These are phyloP conservation scores for Betula pendula DNA, from an alignment of 306 rosid genomes.

Conservation along the genomic window DNA sequence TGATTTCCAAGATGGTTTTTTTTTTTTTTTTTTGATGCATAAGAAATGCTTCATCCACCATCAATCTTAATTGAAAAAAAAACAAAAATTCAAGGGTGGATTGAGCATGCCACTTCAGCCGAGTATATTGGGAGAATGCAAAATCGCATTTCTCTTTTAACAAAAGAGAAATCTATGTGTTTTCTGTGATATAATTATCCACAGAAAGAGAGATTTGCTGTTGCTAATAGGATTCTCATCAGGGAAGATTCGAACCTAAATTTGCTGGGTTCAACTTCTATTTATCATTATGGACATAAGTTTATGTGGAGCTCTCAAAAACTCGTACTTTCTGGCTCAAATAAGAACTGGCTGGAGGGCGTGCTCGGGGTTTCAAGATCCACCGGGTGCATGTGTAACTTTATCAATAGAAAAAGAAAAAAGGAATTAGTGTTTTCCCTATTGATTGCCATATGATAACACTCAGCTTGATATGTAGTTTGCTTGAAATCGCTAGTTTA, in stretches of 20 bases:
- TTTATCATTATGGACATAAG: background rate
- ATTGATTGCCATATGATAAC: background rate
- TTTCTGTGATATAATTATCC: background rate
- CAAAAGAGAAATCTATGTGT: too few relatives aligned
- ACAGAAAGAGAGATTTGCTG: background rate
- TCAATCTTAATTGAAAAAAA: too few relatives aligned
- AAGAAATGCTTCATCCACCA: too few relatives aligned
- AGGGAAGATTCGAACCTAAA: background rate
- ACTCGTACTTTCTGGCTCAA: background rate
- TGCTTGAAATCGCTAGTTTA: slow-evolving; percentile 1
- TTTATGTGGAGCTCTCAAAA: background rate
- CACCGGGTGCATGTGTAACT: background rate
- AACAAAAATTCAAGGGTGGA: too few relatives aligned
- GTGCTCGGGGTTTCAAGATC: background rate
- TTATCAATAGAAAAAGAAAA: background rate
- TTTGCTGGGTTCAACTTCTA: background rate
- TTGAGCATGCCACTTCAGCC: too few relatives aligned
- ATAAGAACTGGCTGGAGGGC: background rate
- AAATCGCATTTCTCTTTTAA: too few relatives aligned
- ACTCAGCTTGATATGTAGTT: background rate
- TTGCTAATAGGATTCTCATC: background rate
- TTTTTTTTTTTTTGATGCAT: background rate
- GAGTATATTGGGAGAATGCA: too few relatives aligned
- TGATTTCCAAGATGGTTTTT: background rate
- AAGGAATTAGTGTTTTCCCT: background rate